Conservation (phyloP, 1,139 yeast species). For the Hyphopichia buzzinii region DNA sequence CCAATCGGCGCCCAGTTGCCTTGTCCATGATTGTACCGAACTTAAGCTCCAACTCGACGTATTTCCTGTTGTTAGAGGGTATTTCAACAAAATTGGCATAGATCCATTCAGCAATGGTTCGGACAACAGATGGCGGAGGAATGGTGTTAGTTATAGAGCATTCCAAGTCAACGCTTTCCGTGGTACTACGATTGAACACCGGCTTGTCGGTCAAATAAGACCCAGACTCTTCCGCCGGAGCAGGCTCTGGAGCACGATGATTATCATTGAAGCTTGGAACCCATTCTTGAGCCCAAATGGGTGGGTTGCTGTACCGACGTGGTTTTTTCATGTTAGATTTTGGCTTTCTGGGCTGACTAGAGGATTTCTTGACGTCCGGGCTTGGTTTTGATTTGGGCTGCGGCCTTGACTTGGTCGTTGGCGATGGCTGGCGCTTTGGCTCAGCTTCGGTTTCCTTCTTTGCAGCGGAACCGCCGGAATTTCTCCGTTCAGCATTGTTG, state of each 20-base stretch:
- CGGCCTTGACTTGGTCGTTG: not conserved
- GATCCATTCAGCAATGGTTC: slow-evolving; percentile 85
- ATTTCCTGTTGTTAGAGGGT: slow-evolving; percentile 55
- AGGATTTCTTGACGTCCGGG: not conserved
- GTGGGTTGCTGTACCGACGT: slow-evolving; percentile 60
- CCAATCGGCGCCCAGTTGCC: slow-evolving; percentile 59
- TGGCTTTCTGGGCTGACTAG: slow-evolving; percentile 5
- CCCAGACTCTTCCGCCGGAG: not conserved
- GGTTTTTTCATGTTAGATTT: slow-evolving; percentile 45
- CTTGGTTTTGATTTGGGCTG: not conserved
- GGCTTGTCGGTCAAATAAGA: slow-evolving; percentile 24
- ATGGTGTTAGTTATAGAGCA: slow-evolving; percentile 69
- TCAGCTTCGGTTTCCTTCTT: slow-evolving; percentile 27
- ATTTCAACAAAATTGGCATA: slow-evolving; percentile 74
- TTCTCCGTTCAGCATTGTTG: slow-evolving; percentile 44
- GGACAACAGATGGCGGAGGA: slow-evolving; percentile 80
- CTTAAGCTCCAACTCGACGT: slow-evolving; percentile 79
- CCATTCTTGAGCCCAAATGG: slow-evolving; percentile 84
- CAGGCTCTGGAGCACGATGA: slow-evolving; percentile 3
- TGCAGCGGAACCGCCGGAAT: slow-evolving; percentile 22
- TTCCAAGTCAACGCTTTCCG: slow-evolving; percentile 43
- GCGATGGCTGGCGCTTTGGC: not conserved
- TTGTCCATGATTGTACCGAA: slow-evolving; percentile 76
- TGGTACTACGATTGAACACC: slow-evolving; percentile 34
- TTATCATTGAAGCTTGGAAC: slow-evolving; percentile 24